Evolutionary conservation across 2,329 filamentous ascomycete genomes (phyloP), one percentile per base, ranked within the genome.

Genomic region (Coniella lustricola): DNA sequence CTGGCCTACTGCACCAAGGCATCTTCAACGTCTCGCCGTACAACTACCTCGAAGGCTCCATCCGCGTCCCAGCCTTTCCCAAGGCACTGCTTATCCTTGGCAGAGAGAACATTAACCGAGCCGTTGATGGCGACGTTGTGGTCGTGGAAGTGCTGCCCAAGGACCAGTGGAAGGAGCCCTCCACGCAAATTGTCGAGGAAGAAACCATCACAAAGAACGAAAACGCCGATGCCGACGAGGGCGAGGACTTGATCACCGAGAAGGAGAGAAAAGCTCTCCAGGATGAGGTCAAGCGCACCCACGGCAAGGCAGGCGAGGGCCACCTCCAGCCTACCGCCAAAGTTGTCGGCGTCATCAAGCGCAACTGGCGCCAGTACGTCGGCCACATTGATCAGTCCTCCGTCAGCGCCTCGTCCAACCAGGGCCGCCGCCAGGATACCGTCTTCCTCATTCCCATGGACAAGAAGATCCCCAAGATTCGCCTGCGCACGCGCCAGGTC

Each of bases 391-490:
- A 98, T 62, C 83, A 85, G 44, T 87, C 86, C 10, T 94, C 90
- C 2, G 84, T 90, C 42, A 84, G 84, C 59, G 80, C 83, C 46
- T 79, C 82, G 3, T 79, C 79, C 2, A 84, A 82, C 52, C 84
- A 90, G 57, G 89, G 88, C 25, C 80, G 90, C 50, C 86, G 86
- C 59, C 89, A 94, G 63, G 90, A 96, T 63, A 94, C 81, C 14
- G 90, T 98, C 13, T 98, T 98, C 67, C 76, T 98, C 16, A 82
- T 97, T 42, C 90, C 93, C 3, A 97, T 98, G 91, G 91, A 98
- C 67, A 97, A 95, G 73, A 85, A 89, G 60, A 87, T 98, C 18
- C 93, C 93, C 2, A 98, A 97, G 71, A 96, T 98, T 59, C 82
- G 90, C 39, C 82, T 98, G 47, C 84, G 90, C 44, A 97, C 93